Evolutionary conservation across 495 filamentous ascomycete genomes (phyloP).

Genomic region (Pyronema domesticum): DNA sequence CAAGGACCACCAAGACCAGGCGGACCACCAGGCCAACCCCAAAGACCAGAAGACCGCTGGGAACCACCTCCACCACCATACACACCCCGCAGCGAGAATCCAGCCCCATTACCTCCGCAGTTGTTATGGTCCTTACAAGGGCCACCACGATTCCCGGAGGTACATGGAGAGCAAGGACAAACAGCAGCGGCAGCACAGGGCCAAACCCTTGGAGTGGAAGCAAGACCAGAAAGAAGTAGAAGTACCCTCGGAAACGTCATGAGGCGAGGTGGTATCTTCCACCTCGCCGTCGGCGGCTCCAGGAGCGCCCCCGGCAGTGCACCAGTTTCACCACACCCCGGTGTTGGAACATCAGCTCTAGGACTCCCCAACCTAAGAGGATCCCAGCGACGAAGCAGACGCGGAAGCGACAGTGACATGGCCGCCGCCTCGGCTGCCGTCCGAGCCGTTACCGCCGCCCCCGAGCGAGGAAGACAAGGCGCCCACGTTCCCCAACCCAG

Average conservation of each 20-base stretch:
- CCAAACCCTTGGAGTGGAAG: neutral
- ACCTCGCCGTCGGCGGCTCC: constrained; percentile 13
- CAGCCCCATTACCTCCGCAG: constrained; percentile 29
- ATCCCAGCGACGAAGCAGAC: neutral
- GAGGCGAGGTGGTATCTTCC: constrained; percentile 5
- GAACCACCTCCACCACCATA: constrained; percentile 86
- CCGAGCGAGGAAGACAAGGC: too few relatives aligned
- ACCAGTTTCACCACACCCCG: constrained; percentile 13
- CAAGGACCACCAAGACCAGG: too few relatives aligned
- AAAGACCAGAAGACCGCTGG: constrained; percentile 78
- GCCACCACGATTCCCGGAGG: constrained; percentile 10
- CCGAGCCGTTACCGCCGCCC: too few relatives aligned
- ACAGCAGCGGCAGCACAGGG: neutral
- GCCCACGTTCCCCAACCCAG: too few relatives aligned
- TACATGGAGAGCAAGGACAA: neutral
- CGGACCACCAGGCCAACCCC: neutral
- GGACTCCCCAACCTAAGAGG: neutral
- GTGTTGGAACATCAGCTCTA: neutral
- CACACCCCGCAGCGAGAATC: constrained; percentile 45
- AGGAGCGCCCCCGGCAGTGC: constrained; percentile 19
- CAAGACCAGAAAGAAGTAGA: neutral
- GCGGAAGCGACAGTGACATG: neutral
- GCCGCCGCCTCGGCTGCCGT: neutral
- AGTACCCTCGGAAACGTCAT: constrained; percentile 15
- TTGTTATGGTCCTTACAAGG: constrained; percentile 23